These are phyloP conservation scores for Papiliotrema terrestris DNA, from an alignment of 1,284 basidiomycete genomes.

Conservation along the genomic window DNA sequence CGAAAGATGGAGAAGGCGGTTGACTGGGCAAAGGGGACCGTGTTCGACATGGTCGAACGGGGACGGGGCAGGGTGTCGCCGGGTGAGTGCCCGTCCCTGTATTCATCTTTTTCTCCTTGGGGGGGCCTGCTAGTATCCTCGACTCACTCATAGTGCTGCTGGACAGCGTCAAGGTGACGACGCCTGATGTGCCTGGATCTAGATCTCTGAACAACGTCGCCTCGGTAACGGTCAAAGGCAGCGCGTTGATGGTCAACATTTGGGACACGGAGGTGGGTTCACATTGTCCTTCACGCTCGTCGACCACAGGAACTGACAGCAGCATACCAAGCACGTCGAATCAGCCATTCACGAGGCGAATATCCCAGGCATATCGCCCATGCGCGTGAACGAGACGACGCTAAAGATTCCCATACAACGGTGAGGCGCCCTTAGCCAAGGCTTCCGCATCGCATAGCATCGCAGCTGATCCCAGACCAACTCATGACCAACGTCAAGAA, in stretches of 20 bases:
- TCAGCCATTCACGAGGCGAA: conserved; percentile 46
- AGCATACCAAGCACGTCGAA: conserved; percentile 43
- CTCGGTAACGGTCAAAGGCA: conserved; percentile 38
- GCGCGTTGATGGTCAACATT: conserved; percentile 40
- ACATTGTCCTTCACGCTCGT: too few relatives aligned
- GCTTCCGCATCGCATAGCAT: not conserved
- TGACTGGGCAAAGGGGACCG: conserved; percentile 39
- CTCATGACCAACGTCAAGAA: conserved; percentile 35
- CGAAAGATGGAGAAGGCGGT: conserved; percentile 44
- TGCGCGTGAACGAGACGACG: conserved; percentile 28
- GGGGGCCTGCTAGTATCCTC: too few relatives aligned
- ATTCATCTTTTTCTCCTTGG: too few relatives aligned
- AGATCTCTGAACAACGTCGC: conserved; percentile 40
- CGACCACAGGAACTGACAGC: not conserved
- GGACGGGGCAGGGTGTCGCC: conserved; percentile 43
- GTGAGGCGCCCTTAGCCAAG: conserved; percentile 14
- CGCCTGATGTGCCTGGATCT: conserved; percentile 28
- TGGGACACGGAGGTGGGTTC: conserved; percentile 40
- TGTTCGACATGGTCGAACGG: conserved; percentile 46
- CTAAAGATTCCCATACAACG: conserved; percentile 42
- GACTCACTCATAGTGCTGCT: conserved; percentile 33
- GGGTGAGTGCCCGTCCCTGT: conserved; percentile 23
- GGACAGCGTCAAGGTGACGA: conserved; percentile 39
- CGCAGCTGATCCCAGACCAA: conserved; percentile 24
- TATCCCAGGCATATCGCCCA: conserved; percentile 45